Conservation (phyloP, 176 grass and related monocot genomes). For the bread wheat (Triticum aestivum) region IWGSC_CS_RefSeq_v2.1 NC_057794.1:519061161-519061660, state of each 20-base stretch:
- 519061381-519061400: not conserved
- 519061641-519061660: slow-evolving; percentile 63
- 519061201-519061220: not conserved
- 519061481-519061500: slow-evolving; percentile 47
- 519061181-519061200: not conserved
- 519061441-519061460: not conserved
- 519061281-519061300: slow-evolving; percentile 66
- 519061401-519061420: not conserved
- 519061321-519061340: not conserved
- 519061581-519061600: slow-evolving; percentile 67
- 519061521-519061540: slow-evolving; percentile 89
- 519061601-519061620: slow-evolving; percentile 61
- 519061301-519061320: slow-evolving; percentile 84
- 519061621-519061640: slow-evolving; percentile 57
- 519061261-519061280: slow-evolving; percentile 59
- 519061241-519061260: slow-evolving; percentile 64
- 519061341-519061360: not conserved
- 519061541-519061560: slow-evolving; percentile 61
- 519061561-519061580: slow-evolving; percentile 70
- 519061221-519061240: slow-evolving; percentile 23
- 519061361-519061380: not conserved
- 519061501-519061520: slow-evolving; percentile 64
- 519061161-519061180: not conserved
- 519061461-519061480: not conserved
- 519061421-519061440: not conserved